Conservation (phyloP, 129 eudicot genomes). For the Apium graveolens region DNA sequence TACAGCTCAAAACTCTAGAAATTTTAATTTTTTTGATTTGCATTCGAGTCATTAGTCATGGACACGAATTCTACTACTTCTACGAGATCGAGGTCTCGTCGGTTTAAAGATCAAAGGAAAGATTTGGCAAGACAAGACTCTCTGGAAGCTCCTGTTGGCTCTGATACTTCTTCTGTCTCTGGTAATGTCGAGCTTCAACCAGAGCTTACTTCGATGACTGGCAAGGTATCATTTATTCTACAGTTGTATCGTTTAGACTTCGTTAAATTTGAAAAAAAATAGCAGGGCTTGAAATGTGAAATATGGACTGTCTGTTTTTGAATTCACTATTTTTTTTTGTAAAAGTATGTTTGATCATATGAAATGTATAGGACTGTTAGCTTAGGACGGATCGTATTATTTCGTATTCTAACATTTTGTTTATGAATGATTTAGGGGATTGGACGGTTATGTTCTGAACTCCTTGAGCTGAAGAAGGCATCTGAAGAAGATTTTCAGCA, state of each 20-base stretch:
- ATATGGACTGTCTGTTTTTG: not conserved
- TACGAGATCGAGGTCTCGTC: slow-evolving; percentile 35
- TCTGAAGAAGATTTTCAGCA: slow-evolving; percentile 67
- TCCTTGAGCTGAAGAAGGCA: slow-evolving; percentile 61
- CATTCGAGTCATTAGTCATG: slow-evolving; percentile 26
- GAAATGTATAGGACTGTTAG: not conserved
- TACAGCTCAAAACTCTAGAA: not conserved
- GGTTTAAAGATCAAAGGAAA: slow-evolving; percentile 52
- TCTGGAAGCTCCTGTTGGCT: slow-evolving; percentile 23
- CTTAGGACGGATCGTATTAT: not conserved
- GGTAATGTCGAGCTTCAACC: slow-evolving; percentile 34
- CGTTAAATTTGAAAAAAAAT: no score
- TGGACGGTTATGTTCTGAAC: slow-evolving; percentile 61
- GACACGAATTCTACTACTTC: slow-evolving; percentile 25
- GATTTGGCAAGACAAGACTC: slow-evolving; percentile 39
- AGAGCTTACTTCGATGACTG: slow-evolving; percentile 75
- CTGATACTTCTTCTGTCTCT: slow-evolving; percentile 37
- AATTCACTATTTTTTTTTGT: not conserved
- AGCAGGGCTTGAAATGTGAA: not conserved
- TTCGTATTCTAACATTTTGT: not conserved
- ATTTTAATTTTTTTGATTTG: not conserved
- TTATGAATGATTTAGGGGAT: slow-evolving; percentile 40
- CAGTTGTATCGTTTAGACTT: not conserved
- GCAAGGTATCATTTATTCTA: slow-evolving; percentile 34
- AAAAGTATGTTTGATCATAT: not conserved